Evolutionary conservation across 768 basidiomycete genomes (phyloP).

Genomic region (Suillus hirtellus): DNA sequence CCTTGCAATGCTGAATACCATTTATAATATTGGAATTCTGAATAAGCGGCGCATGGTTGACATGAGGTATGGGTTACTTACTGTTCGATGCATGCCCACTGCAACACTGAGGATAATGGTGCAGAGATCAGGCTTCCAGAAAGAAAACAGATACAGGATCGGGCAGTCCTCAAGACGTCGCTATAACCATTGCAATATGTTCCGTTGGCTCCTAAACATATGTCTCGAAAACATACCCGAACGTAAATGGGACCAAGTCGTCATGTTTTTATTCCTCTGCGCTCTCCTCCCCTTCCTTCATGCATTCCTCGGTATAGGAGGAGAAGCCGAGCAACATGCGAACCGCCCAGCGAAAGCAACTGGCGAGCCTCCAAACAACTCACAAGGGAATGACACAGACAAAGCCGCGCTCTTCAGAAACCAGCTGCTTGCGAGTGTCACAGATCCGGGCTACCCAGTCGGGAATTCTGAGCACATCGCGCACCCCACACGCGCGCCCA

Average conservation of each 20-base stretch:
- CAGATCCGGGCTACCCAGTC: conserved; percentile 21
- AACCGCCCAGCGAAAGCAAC: conserved; percentile 4
- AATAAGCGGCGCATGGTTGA: background rate
- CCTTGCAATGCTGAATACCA: too few relatives aligned
- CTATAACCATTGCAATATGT: background rate
- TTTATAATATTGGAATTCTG: background rate
- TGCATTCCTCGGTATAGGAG: conserved; percentile 27
- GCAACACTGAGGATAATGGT: background rate
- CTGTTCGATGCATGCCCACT: background rate
- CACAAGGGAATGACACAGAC: background rate
- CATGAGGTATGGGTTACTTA: background rate
- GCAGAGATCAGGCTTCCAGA: background rate
- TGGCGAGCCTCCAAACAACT: conserved; percentile 5
- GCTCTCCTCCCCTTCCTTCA: conserved; percentile 27
- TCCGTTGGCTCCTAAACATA: background rate
- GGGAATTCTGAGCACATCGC: conserved; percentile 21
- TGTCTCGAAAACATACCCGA: conserved; percentile 14
- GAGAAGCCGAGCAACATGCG: conserved; percentile 5
- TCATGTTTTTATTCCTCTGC: conserved; percentile 26
- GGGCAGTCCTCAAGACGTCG: background rate
- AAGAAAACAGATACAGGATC: background rate
- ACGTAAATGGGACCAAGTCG: conserved; percentile 22
- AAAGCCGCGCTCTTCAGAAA: background rate
- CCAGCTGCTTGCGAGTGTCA: conserved; percentile 1
- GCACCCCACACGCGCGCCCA: conserved; percentile 10